Conservation (phyloP, 2,329 filamentous ascomycete species). For the Sclerotinia glacialis region DNA sequence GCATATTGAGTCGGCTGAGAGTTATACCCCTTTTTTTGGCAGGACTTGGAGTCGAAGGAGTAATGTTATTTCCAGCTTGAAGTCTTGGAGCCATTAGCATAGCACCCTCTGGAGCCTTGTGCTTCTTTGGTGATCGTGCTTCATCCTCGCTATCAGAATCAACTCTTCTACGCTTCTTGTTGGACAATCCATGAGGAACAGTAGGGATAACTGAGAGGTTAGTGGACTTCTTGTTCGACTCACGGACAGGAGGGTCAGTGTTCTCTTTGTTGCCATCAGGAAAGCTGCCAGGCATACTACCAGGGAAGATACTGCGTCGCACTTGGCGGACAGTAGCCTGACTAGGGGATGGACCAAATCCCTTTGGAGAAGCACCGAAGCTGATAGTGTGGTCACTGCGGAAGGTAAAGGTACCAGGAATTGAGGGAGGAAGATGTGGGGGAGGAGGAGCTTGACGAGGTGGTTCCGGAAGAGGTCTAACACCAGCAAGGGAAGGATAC, state of each 20-base stretch:
- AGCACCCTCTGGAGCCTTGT: conserved; percentile 42
- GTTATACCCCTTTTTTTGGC: conserved; percentile 51
- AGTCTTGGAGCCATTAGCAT: conserved; percentile 38
- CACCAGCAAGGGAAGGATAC: conserved; percentile 36
- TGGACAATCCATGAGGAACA: conserved; percentile 60
- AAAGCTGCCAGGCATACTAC: conserved; percentile 56
- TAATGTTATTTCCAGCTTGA: conserved; percentile 32
- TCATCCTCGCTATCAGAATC: conserved; percentile 56
- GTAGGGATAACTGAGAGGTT: conserved; percentile 33
- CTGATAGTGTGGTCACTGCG: conserved; percentile 63
- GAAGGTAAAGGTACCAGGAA: conserved; percentile 62
- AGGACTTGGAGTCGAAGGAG: conserved; percentile 44
- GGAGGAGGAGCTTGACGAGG: conserved; percentile 24
- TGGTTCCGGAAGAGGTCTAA: conserved; percentile 32
- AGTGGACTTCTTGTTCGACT: conserved; percentile 8
- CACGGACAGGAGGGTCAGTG: conserved; percentile 38
- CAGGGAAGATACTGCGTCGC: conserved; percentile 49
- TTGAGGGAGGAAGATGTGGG: conserved; percentile 38
- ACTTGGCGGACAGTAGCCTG: conserved; percentile 61
- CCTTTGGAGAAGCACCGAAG: conserved; percentile 49
- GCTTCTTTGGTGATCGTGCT: conserved; percentile 58
- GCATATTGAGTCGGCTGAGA: conserved; percentile 59
- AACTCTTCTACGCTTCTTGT: conserved; percentile 64
- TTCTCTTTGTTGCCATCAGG: conserved; percentile 58
- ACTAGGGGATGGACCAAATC: conserved; percentile 57